phyloP scores from a whole-genome alignment of 371 early-diverging fungal species.

The Conidiobolus incongruus region DNA sequence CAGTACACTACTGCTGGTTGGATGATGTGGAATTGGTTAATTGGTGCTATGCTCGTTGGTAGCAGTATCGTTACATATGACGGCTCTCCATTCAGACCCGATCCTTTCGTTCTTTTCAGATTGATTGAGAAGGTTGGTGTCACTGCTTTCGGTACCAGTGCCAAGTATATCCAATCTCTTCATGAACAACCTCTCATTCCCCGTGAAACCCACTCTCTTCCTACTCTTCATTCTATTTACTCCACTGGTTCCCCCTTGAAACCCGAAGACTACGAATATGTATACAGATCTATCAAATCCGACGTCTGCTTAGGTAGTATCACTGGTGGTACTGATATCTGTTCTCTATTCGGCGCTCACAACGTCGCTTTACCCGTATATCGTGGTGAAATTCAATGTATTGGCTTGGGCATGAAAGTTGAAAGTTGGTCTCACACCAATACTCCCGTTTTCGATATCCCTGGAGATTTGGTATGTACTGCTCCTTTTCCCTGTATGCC shows the following conservation, averaged over 20 bases:
- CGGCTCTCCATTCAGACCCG: constrained; percentile 84
- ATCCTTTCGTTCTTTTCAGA: constrained; percentile 50
- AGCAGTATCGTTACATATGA: constrained; percentile 75
- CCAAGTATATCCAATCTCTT: constrained; percentile 83
- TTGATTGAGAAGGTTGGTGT: constrained; percentile 51
- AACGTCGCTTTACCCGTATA: constrained; percentile 73
- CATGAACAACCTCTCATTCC: constrained; percentile 23
- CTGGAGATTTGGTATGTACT: constrained; percentile 83
- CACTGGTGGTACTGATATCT: constrained; percentile 94
- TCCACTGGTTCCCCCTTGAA: constrained; percentile 90
- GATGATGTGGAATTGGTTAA: constrained; percentile 99
- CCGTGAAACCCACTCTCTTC: neutral
- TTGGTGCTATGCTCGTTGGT: constrained; percentile 55
- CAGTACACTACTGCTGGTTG: constrained; percentile 90
- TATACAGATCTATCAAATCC: constrained; percentile 56
- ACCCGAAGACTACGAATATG: constrained; percentile 77
- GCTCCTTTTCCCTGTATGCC: constrained; percentile 95
- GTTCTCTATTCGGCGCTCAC: constrained; percentile 81
- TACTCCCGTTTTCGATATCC: constrained; percentile 36
- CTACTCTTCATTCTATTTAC: constrained; percentile 50
- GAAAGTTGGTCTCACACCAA: constrained; percentile 60
- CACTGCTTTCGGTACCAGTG: constrained; percentile 82
- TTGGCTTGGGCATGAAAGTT: constrained; percentile 81
- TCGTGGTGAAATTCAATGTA: constrained; percentile 84
- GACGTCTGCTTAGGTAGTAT: constrained; percentile 76